These are phyloP conservation scores for Coriaria nepalensis DNA, from an alignment of 306 rosid species.

Conservation along the genomic window DNA sequence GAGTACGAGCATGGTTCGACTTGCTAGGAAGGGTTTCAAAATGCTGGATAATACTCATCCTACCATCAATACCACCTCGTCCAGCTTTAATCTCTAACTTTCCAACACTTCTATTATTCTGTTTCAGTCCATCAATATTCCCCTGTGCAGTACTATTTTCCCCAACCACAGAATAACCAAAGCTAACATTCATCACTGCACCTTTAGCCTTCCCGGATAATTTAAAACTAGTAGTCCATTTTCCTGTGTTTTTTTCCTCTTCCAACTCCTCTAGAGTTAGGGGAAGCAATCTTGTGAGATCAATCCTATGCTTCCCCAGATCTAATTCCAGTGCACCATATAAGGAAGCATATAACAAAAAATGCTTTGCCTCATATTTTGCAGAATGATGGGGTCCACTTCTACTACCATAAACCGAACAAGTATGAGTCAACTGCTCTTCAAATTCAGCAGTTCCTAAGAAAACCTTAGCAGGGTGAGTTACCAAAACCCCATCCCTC, in stretches of 20 bases:
- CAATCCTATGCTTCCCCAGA: conserved; percentile 82
- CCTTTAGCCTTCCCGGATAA: conserved; percentile 67
- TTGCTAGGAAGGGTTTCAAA: conserved; percentile 30
- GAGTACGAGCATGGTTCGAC: conserved; percentile 7
- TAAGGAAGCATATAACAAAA: conserved; percentile 57
- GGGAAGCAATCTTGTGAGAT: conserved; percentile 81
- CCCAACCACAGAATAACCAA: conserved; percentile 54
- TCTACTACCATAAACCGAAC: conserved; percentile 65
- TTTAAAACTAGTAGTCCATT: conserved; percentile 70
- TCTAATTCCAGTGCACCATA: conserved; percentile 43
- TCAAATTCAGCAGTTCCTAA: conserved; percentile 49
- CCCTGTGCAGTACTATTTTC: conserved; percentile 26
- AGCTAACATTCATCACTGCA: conserved; percentile 72
- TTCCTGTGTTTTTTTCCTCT: conserved; percentile 67
- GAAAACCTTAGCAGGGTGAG: conserved; percentile 50
- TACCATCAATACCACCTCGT: conserved; percentile 21
- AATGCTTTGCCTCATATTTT: conserved; percentile 78
- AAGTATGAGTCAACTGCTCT: conserved; percentile 46
- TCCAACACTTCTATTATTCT: conserved; percentile 17
- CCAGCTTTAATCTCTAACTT: conserved; percentile 21
- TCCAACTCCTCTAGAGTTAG: conserved; percentile 76
- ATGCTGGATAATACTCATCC: conserved; percentile 27
- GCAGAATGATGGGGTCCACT: conserved; percentile 69
- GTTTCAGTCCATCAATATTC: conserved; percentile 24
- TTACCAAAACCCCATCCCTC: conserved; percentile 48